Conservation (phyloP, 2,329 filamentous ascomycete genomes). For the Aureobasidium sp. region DNA sequence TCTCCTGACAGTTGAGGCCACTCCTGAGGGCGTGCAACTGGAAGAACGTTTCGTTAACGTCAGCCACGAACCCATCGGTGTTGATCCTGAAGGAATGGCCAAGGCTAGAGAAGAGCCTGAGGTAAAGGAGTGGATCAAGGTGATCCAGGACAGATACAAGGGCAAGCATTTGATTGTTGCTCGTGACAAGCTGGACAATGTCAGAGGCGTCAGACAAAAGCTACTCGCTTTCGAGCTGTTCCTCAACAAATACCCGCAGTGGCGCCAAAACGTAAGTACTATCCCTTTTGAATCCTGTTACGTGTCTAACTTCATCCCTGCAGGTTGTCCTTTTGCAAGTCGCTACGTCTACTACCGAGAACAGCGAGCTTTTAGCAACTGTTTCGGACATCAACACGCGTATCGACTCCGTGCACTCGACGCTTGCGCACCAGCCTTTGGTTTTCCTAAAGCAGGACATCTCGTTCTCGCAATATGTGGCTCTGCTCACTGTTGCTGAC, state of each 20-base stretch:
- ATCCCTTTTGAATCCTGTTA: not conserved
- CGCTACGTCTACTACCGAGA: constrained; percentile 81
- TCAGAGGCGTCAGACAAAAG: constrained; percentile 89
- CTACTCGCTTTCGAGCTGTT: constrained; percentile 87
- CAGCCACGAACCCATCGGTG: constrained; percentile 73
- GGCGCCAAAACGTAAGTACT: constrained; percentile 57
- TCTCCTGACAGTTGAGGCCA: constrained; percentile 81
- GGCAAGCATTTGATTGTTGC: constrained; percentile 88
- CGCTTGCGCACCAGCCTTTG: constrained; percentile 82
- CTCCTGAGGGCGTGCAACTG: constrained; percentile 76
- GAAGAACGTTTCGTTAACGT: constrained; percentile 93
- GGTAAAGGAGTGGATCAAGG: constrained; percentile 69
- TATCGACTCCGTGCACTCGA: constrained; percentile 87
- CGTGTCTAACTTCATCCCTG: constrained; percentile 4
- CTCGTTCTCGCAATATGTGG: constrained; percentile 86
- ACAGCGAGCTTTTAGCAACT: constrained; percentile 76
- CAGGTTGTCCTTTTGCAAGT: constrained; percentile 87
- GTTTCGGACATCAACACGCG: constrained; percentile 91
- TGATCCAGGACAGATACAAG: constrained; percentile 74
- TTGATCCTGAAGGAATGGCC: constrained; percentile 55
- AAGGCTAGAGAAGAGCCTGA: constrained; percentile 49
- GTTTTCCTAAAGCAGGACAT: constrained; percentile 95
- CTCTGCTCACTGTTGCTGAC: constrained; percentile 80
- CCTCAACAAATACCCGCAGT: constrained; percentile 86
- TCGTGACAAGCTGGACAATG: constrained; percentile 86